Evolutionary conservation across 2,329 filamentous ascomycete species (phyloP).

Genomic region (Mariannaea elegans): DNA sequence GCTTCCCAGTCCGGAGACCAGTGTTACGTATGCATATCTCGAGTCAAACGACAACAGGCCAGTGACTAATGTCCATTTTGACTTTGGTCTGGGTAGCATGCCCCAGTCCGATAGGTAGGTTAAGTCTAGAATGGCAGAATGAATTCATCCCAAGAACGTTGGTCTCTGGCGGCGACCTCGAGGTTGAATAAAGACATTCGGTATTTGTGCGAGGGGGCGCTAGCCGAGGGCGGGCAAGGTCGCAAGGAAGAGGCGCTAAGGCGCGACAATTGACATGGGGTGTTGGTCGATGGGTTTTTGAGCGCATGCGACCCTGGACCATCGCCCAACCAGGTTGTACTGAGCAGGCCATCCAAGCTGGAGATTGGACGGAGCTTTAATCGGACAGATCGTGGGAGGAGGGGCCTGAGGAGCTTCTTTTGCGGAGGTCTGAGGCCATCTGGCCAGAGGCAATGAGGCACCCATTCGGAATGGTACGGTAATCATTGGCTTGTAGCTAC

Average conservation of each 20-base stretch:
- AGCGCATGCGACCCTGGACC: slow-evolving; percentile 17
- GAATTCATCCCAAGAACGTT: no score
- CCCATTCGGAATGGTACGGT: no score
- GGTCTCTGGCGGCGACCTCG: no score
- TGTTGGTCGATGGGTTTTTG: slow-evolving; percentile 1
- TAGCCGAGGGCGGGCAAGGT: slow-evolving; percentile 21
- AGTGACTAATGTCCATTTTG: no score
- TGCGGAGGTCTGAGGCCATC: background rate
- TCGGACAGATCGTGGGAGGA: slow-evolving; percentile 1
- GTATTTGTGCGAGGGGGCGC: slow-evolving; percentile 4
- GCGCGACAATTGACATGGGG: slow-evolving; percentile 9
- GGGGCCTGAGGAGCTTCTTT: background rate
- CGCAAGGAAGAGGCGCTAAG: slow-evolving; percentile 5
- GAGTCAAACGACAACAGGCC: no score
- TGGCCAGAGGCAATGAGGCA: no score
- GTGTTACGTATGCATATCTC: no score
- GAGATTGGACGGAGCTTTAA: slow-evolving; percentile 14
- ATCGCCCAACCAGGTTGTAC: slow-evolving; percentile 1
- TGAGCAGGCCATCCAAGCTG: slow-evolving; percentile 6
- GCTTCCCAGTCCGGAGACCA: no score
- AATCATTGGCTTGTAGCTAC: no score
- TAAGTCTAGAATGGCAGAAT: no score
- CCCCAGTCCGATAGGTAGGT: no score
- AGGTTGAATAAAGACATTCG: slow-evolving; percentile 4
- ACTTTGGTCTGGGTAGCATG: no score